These are phyloP conservation scores for Lippia alba DNA, from an alignment of 305 asterid species.

Conservation along the genomic window DNA sequence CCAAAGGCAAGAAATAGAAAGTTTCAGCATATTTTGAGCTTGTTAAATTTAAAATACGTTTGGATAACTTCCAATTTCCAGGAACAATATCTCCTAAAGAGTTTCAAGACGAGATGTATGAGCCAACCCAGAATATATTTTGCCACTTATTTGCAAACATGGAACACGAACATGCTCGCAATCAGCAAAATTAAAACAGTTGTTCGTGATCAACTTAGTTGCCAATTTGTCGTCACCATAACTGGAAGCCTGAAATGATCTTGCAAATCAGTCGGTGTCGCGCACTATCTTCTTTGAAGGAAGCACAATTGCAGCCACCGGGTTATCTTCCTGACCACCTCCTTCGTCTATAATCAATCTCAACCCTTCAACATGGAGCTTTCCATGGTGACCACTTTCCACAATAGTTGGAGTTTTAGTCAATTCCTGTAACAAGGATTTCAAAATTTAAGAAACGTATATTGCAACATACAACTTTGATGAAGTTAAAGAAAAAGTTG, in stretches of 20 bases:
- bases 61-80: no score
- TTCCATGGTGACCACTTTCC: constrained; percentile 87
- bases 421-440: constrained; percentile 56
- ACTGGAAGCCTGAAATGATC: background rate
- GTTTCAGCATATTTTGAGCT: no score
- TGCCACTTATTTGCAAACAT: no score
- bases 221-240: no score
- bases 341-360: constrained; percentile 81
- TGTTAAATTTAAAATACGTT: no score
- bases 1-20: no score
- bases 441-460: constrained; percentile 7
- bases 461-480: background rate
- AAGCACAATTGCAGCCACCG: constrained; percentile 79
- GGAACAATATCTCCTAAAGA: no score
- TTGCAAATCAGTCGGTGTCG: constrained; percentile 59
- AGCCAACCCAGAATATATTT: no score
- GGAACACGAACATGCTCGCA: no score
- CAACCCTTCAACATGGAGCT: constrained; percentile 66
- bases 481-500: background rate
- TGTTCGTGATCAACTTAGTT: no score
- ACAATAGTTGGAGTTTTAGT: constrained; percentile 56
- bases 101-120: no score
- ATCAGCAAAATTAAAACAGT: no score
- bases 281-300: constrained; percentile 73
- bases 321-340: constrained; percentile 70